Evolutionary conservation across 2,329 filamentous ascomycete genomes (phyloP).

Genomic region (Cladophialophora chaetospira): DNA sequence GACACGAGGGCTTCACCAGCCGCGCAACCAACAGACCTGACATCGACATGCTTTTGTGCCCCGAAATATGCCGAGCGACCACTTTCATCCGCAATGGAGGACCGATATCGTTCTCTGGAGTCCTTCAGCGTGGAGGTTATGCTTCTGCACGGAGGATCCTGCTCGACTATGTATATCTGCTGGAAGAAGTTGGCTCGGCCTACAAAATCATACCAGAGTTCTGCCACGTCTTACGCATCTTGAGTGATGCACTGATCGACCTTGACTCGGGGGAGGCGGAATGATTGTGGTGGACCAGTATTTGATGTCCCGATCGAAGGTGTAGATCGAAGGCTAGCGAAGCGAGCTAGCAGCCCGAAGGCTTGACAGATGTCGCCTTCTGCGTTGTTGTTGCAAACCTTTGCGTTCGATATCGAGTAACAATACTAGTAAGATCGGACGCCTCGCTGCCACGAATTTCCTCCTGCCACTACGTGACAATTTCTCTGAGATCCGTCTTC

Average conservation of each 20-base stretch:
- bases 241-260: slow-evolving; percentile 47
- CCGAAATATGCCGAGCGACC: not conserved
- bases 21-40: not conserved
- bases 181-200: slow-evolving; percentile 53
- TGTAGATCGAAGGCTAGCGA: no score
- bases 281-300: not conserved
- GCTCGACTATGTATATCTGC: slow-evolving; percentile 53
- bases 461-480: no score
- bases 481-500: no score
- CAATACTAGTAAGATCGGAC: no score
- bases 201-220: slow-evolving; percentile 55
- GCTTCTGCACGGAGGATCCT: slow-evolving; percentile 53
- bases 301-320: no score
- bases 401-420: no score
- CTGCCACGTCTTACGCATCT: slow-evolving; percentile 54
- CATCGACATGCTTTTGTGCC: slow-evolving; percentile 31
- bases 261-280: slow-evolving; percentile 8
- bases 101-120: slow-evolving; percentile 50
- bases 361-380: no score
- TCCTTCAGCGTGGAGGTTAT: slow-evolving; percentile 52
- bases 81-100: slow-evolving; percentile 53
- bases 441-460: no score
- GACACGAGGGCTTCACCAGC: slow-evolving; percentile 46
- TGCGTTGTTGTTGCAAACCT: no score
- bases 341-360: no score